Conservation (phyloP, 352 stramenopile genomes). For the Aphanomyces cochlioides region DNA sequence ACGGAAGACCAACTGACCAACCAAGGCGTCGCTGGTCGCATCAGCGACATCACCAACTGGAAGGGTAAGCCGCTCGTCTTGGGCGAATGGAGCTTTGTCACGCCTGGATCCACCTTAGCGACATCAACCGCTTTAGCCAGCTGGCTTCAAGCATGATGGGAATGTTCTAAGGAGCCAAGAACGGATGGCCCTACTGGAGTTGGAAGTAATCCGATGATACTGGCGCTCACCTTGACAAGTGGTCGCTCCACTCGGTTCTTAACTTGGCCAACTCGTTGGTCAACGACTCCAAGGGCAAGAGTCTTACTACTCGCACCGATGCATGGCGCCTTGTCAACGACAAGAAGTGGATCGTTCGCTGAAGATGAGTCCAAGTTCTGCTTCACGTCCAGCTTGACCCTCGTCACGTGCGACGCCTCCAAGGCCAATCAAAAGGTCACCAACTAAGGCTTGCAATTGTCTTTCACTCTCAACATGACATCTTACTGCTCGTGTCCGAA, state of each 20-base stretch:
- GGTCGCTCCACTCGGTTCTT: conserved; percentile 17
- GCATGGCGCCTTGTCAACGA: conserved; percentile 12
- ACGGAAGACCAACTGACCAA: conserved; percentile 24
- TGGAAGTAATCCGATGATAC: conserved; percentile 24
- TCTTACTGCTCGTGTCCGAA: no score
- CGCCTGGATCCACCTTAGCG: conserved; percentile 11
- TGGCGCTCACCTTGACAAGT: conserved; percentile 1
- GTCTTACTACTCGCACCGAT: conserved; percentile 1
- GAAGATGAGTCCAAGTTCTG: background rate
- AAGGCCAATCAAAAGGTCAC: background rate
- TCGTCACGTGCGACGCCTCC: background rate
- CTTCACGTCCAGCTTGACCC: background rate
- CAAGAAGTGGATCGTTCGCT: conserved; percentile 4
- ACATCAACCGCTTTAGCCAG: background rate
- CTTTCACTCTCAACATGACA: no score
- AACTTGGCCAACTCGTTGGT: conserved; percentile 3
- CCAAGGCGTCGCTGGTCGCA: background rate
- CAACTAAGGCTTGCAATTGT: no score
- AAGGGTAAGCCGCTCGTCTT: conserved; percentile 33
- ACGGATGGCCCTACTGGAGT: conserved; percentile 26
- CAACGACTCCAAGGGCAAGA: background rate
- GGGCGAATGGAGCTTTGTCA: conserved; percentile 32
- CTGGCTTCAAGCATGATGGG: conserved; percentile 14
- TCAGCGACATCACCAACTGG: conserved; percentile 31
- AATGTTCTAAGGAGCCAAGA: background rate